Conservation (phyloP, 805 yeast species). For the Yarrowia deformans region DNA sequence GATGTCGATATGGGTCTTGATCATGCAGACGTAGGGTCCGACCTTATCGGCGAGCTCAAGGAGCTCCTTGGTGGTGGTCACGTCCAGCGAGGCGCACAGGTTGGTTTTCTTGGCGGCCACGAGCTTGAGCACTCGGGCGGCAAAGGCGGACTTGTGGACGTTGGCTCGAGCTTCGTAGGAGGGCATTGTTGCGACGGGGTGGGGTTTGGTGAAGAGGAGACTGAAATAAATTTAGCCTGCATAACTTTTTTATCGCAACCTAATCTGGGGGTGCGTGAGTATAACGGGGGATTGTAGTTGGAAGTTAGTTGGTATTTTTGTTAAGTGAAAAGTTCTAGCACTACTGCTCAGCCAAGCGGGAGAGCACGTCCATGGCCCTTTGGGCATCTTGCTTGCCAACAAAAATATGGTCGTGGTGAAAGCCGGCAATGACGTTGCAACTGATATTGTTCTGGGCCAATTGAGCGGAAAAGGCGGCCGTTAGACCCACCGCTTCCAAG, state of each 20-base stretch:
- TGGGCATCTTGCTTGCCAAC: conserved; percentile 10
- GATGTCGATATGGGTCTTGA: conserved; percentile 94
- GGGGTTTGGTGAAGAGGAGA: neutral
- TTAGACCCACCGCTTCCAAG: conserved; percentile 29
- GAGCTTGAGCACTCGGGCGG: conserved; percentile 70
- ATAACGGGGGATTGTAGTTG: neutral
- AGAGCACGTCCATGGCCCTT: neutral
- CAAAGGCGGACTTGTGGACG: conserved; percentile 78
- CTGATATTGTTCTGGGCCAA: conserved; percentile 17
- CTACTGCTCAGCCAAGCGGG: neutral
- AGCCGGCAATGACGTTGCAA: conserved; percentile 28
- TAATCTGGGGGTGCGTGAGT: conserved; percentile 1
- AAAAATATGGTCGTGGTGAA: conserved; percentile 32
- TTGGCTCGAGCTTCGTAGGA: conserved; percentile 75
- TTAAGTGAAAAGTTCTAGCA: too few species aligned
- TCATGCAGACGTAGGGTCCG: conserved; percentile 91
- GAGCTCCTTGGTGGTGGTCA: conserved; percentile 78
- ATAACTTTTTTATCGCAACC: conserved; percentile 2
- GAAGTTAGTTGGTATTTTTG: neutral
- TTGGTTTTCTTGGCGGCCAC: conserved; percentile 86
- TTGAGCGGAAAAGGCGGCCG: conserved; percentile 19
- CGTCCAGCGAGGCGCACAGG: conserved; percentile 94
- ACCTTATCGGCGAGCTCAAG: conserved; percentile 73
- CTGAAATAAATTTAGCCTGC: conserved; percentile 19
- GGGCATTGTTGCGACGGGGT: conserved; percentile 4